A percentile compares a stretch with the other conserved stretches of the same genome.
These are phyloP conservation scores for Eucalyptus erythrocorys DNA, from an alignment of 345 rosid species.

Conservation along the genomic window DNA sequence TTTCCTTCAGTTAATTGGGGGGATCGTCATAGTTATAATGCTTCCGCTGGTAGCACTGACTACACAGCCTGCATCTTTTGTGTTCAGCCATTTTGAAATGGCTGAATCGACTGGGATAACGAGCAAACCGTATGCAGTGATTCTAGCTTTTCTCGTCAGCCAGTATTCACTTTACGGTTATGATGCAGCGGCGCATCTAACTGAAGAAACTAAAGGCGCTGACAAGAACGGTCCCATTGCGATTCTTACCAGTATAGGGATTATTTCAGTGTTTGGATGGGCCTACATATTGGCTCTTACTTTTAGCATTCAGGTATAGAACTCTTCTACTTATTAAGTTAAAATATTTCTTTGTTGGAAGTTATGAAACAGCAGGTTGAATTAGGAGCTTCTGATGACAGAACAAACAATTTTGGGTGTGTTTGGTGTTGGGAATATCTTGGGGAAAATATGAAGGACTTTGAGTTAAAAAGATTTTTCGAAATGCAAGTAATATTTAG, in stretches of 20 bases:
- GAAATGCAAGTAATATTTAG: too few relatives aligned
- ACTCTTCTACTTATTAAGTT: neutral
- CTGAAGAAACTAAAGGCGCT: conserved; percentile 62
- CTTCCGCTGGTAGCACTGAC: conserved; percentile 43
- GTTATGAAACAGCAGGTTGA: neutral
- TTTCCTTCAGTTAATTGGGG: conserved; percentile 33
- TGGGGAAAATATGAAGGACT: neutral
- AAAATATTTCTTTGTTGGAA: neutral
- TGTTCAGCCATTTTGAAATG: conserved; percentile 33
- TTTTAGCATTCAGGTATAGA: conserved; percentile 41
- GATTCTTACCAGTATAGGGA: conserved; percentile 46
- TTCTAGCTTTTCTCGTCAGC: conserved; percentile 45
- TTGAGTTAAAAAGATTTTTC: neutral
- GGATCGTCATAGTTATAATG: conserved; percentile 38
- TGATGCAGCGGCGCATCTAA: conserved; percentile 57
- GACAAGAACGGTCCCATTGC: conserved; percentile 55
- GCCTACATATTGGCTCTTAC: conserved; percentile 51
- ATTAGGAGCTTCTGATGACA: neutral
- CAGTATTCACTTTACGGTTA: conserved; percentile 54
- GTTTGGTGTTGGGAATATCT: neutral
- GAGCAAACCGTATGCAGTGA: conserved; percentile 40
- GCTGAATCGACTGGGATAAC: conserved; percentile 35
- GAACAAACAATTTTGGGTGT: neutral
- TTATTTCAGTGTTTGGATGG: conserved; percentile 52
- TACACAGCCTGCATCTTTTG: conserved; percentile 39